These are phyloP conservation scores for Hortaea werneckii DNA, from an alignment of 2,329 filamentous ascomycete genomes.

Conservation along the genomic window DNA sequence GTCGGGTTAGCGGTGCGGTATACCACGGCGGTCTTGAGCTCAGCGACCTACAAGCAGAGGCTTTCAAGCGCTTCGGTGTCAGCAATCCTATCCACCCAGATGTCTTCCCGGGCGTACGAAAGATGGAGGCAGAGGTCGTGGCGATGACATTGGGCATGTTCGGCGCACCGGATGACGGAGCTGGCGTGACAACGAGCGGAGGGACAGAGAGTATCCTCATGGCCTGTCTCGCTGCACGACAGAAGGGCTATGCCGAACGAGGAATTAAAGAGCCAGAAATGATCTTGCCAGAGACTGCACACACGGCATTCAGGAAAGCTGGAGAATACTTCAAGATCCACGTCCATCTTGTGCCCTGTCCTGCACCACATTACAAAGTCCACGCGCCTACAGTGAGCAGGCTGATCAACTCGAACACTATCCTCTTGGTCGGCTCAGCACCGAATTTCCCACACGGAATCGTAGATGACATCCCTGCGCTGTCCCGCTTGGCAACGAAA, in stretches of 20 bases:
- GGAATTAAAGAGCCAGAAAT: conserved; percentile 91
- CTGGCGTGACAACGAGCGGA: conserved; percentile 81
- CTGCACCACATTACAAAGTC: conserved; percentile 76
- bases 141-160: conserved; percentile 77
- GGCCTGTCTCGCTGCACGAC: conserved; percentile 81
- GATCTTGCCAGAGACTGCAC: conserved; percentile 90
- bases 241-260: conserved; percentile 78
- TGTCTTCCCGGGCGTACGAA: conserved; percentile 92
- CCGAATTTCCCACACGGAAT: conserved; percentile 98
- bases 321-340: conserved; percentile 96
- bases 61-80: conserved; percentile 89
- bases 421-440: conserved; percentile 85
- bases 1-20: conserved; percentile 84
- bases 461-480: conserved; percentile 81
- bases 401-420: conserved; percentile 86
- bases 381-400: conserved; percentile 67
- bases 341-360: conserved; percentile 76
- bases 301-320: conserved; percentile 94
- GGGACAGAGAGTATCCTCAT: conserved; percentile 96
- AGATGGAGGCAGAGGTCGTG: conserved; percentile 98
- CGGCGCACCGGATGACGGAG: conserved; percentile 68
- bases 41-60: conserved; percentile 76
- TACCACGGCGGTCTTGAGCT: conserved; percentile 86
- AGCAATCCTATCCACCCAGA: conserved; percentile 96
- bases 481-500: conserved; percentile 72